Percentiles rank a stretch among this genome's conserved stretches.
Evolutionary conservation across 1,284 basidiomycete genomes (phyloP).

Genomic region (Irpex sp.): DNA sequence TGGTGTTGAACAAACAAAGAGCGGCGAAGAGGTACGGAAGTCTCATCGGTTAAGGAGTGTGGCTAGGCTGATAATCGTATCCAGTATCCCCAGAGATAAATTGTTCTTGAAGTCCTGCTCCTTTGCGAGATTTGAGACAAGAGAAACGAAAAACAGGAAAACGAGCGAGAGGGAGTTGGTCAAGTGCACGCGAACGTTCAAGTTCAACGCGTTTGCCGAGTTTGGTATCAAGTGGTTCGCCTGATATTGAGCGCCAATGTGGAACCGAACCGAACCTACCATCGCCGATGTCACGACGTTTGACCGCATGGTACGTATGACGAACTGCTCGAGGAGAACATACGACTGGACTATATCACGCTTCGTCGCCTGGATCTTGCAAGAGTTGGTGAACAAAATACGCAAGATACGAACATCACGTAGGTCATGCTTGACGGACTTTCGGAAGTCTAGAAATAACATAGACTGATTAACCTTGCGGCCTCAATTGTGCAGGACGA

Average conservation of each 20-base stretch:
- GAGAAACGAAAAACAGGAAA: not conserved
- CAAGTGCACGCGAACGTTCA: not conserved
- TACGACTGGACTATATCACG: not conserved
- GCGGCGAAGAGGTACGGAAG: not conserved
- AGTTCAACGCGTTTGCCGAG: not conserved
- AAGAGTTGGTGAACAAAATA: not conserved
- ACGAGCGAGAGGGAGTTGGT: not conserved
- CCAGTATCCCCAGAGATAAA: not conserved
- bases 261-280: not conserved
- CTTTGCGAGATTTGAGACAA: not conserved
- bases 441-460: not conserved
- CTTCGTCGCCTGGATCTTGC: not conserved
- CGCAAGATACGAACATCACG: not conserved
- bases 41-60: constrained; percentile 3
- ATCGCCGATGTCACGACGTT: not conserved
- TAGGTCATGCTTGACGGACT: not conserved
- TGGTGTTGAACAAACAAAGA: not conserved
- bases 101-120: not conserved
- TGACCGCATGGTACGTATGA: not conserved
- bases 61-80: not conserved
- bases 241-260: not conserved
- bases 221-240: not conserved
- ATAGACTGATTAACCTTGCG: not conserved
- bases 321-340: not conserved
- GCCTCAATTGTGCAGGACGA: not conserved